Evolutionary conservation across 352 stramenopile species (phyloP), one percentile per base, ranked within the genome.

Genomic region (Globisporangium uncinulatum): DNA sequence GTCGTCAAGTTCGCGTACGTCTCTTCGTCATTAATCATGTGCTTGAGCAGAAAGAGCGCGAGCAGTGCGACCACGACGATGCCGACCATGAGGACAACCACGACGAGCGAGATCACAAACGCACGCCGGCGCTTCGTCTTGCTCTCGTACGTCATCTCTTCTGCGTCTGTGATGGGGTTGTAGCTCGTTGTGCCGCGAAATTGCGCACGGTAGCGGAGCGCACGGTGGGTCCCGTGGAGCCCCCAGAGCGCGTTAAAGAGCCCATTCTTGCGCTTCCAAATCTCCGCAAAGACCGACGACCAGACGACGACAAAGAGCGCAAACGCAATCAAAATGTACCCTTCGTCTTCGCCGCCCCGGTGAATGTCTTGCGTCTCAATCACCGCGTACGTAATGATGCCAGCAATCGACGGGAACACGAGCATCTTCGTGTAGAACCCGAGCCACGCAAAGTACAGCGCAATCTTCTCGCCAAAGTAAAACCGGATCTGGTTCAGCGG

Each of bases 351-450:
- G 32, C 62, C 66, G 32, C 62, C 69, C 7, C 59, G 71, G n/a
- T 59, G 66, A 14, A 72, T 57, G 15, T 79, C 53, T 4, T 69
- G 67, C 6, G 62, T 75, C 59, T 89, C 66, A 17, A 87, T 65
- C 10, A 85, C 79, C 13, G 69, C 56, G 54, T 81, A 94, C 15
- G 92, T 88, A 50, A 91, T 79, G 49, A 96, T 71, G 15, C 89
- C 89, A 0, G 83, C 66, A 9, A 94, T 75, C 9, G 79, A 67
- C 13, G 88, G 86, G 41, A 95, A 76, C 1, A 96, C 20, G 4
- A 97, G 74, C 83, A 95, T 94, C 72, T 94, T 94, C n/a, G 89
- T 97, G 73, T 96, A 97, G 56, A 95, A 96, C 10, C 88, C 87
- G 34, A 97, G 74, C 79, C 87, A 97, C 10, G 86, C 87, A 64